Percentiles rank a stretch among this genome's conserved stretches.
These are phyloP conservation scores for Hypoxylon sp. DNA, from an alignment of 2,329 filamentous ascomycete species.

Conservation along the genomic window DNA sequence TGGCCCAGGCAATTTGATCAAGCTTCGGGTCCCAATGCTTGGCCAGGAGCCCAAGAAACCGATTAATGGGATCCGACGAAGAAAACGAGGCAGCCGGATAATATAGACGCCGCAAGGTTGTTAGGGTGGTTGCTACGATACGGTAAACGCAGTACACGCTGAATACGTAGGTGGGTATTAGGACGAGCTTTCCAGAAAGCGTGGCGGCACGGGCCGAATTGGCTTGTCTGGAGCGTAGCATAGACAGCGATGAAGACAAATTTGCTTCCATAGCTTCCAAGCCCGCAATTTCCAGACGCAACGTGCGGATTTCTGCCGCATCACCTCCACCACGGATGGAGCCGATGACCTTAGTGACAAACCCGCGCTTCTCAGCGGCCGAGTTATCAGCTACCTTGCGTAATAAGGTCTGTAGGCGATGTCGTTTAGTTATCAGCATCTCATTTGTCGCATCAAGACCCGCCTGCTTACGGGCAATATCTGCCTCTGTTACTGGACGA, in stretches of 20 bases:
- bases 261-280: conserved; percentile 84
- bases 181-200: conserved; percentile 73
- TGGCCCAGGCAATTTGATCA: conserved; percentile 86
- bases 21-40: conserved; percentile 88
- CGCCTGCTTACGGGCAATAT: conserved; percentile 82
- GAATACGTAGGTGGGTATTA: conserved; percentile 77
- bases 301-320: conserved; percentile 69
- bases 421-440: conserved; percentile 82
- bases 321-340: conserved; percentile 77
- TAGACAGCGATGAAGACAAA: conserved; percentile 74
- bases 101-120: conserved; percentile 74
- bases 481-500: conserved; percentile 78
- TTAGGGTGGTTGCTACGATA: conserved; percentile 79
- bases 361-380: conserved; percentile 66
- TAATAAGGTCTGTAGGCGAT: conserved; percentile 78
- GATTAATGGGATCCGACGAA: conserved; percentile 85
- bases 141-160: conserved; percentile 89
- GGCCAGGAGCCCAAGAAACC: conserved; percentile 83
- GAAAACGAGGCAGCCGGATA: conserved; percentile 69
- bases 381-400: conserved; percentile 66
- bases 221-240: conserved; percentile 74
- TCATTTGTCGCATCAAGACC: conserved; percentile 84
- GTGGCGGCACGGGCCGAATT: conserved; percentile 78
- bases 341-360: conserved; percentile 82
- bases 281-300: conserved; percentile 83